Base-by-base conservation (phyloP, 441 rosid species). In the Gossypium schwendimanii region DNA sequence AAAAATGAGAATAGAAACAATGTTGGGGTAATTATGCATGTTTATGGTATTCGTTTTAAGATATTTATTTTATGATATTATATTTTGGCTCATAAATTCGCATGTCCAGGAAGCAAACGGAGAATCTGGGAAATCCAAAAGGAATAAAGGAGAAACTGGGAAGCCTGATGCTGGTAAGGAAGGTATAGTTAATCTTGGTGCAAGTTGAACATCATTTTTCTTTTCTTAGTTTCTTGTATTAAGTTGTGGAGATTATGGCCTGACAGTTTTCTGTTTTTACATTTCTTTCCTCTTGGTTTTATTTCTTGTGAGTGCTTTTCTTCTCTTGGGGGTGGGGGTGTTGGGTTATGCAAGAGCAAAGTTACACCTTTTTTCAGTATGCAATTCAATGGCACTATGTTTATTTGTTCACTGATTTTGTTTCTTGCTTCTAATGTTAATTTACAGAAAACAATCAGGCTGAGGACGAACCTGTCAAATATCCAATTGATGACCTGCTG, bases 401-500 rank as follows among this genome's bases (percentile, higher is more conserved):
- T 63, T 33, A 10, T 21, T 31, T 41, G 3, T 50, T 53, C 58
- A 47, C 58, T 60, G 60, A 6, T 26, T 61, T 68, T 61, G 31
- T 31, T 44, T 71, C 54, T 55, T 73, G 23, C 71, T 74, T 60
- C 45, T 21, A 64, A 50, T 39, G 78, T 80, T 72, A 79, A 70
- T 80, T 78, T 82, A 76, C 86, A 89, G 98, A 84, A 80, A 80
- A 76, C 50, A 73, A 75, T 60, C 81, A 69, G 63, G 69, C 73
- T 45, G 69, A 54, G 73, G 85, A 71, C 58, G 87, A 87, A 72
- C 78, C 81, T 61, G 83, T 88, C 81, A 91, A 71, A 73, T 95
- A 93, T 85, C 99, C 99, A 74, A 87, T 95, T 74, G 99, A 95
- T 72, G 99, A 95, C 81, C 85, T 84, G 71, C 73, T 91, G 81